Evolutionary conservation across 164 flowering plant genomes (phyloP), one percentile per base, ranked within the genome.

Genomic region (Stephania cephalantha): DNA sequence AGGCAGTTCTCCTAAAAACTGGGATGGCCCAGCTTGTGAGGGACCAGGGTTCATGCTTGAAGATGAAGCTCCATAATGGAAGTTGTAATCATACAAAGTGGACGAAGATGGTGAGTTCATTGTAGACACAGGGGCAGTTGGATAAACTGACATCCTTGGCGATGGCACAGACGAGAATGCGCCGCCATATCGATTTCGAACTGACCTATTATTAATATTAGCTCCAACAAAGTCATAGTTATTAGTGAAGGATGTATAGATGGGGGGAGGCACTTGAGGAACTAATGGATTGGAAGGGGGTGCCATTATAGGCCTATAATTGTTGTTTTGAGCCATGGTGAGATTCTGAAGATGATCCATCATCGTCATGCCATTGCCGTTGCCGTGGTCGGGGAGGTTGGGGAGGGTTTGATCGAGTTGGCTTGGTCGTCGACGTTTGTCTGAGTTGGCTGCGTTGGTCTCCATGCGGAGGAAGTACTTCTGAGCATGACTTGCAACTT

Each of bases 401-500:
- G 73, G 75, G 12, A 77, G 71, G 44, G 79, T 81, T 8, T 25
- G 31, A 22, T 81, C 74, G 5, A 35, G 42, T 35, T 4, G 42
- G 42, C 42, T 35, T 35, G 71, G 77, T 44, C 67, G 63, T 15
- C 67, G 75, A 22, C 18, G 22, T 17, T 1, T 30, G 7, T 6
- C 18, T 7, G 70, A 7, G 9, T 29, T 17, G 15, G 63, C 4
- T n/a, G 20, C 17, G 17, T 0, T 5, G 15, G 7, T n/a, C 17
- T 46, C 74, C 4, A 42, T 15, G 35, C 81, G 80, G 29, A 53
- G 45, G 73, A 53, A 80, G 48, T 69, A 75, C 63, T 79, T 82
- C 45, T 82, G 84, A 6, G 82, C 81, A 46, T 82, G 85, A 55
- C 85, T 80, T 12, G 82, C 82, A 4, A 82, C 78, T 76, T 82